Evolutionary conservation across 2,329 filamentous ascomycete genomes (phyloP), one percentile per base, ranked within the genome.

Genomic region (Phialocephala sp.): DNA sequence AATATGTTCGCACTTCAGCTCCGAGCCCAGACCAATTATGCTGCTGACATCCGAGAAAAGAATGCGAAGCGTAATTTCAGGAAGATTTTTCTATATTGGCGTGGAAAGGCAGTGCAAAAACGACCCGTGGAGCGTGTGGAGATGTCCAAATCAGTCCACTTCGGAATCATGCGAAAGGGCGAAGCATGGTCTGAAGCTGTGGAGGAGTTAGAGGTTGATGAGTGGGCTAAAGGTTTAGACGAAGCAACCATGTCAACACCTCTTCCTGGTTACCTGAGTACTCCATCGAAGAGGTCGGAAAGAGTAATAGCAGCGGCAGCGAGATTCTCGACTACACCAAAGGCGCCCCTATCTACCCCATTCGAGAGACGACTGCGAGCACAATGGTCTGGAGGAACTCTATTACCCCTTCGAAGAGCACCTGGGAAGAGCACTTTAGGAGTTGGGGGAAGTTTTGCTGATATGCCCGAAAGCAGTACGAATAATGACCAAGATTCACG

Each of bases 241-340:
- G 72, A 68, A 24, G 61, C 59, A n/a, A 56, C 50, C 20, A 41
- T 60, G 2, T 68, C 68, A n/a, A 72, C 72, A 20, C 69, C 71
- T 24, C 67, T 71, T 56, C 72, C 70, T 27, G 72, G 69, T 14
- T 74, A 74, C 59, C 63, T 74, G 20, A 78, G 79, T 57, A 84
- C 82, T 8, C 82, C 82, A 1, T 83, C 81, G n/a, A 80, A 80
- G 59, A 80, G 81, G 77, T 82, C 80, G 2, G 70, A 72, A 55
- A 70, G 72, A 56, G 79, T 82, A 3, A 75, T 79, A 59, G 74
- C 79, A 8, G 75, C 79, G 36, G 76, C 79, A 5, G 76, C 77
- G 8, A 78, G 76, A 36, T 71, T 78, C 56, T 76, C 81, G 9
- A 83, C 80, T 3, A 83, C 80, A 4, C 81, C 81, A 3, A 75